phyloP scores from a whole-genome alignment of 306 rosid genomes.

The Cicer bijugum region DNA sequence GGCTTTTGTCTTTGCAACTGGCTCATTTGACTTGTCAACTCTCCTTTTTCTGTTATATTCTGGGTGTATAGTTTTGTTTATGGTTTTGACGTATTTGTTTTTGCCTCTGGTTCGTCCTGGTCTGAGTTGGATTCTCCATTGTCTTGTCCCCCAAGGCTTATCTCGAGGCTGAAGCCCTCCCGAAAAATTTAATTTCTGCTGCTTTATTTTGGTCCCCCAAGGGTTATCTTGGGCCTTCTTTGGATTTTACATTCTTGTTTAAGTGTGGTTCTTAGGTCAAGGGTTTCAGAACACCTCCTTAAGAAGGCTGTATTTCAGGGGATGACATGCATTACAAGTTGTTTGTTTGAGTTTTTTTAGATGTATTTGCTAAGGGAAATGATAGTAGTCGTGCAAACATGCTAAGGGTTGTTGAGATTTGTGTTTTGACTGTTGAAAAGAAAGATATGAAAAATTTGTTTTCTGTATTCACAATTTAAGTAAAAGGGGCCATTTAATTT shows the following conservation, averaged over 20 bases:
- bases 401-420: not conserved
- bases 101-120: not conserved
- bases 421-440: conserved; percentile 13
- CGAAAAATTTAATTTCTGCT: not conserved
- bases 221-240: no score
- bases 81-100: not conserved
- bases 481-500: not conserved
- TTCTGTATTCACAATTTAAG: conserved; percentile 23
- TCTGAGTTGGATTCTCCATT: not conserved
- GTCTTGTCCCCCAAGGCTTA: not conserved
- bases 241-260: not conserved
- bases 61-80: not conserved
- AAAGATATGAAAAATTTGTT: conserved; percentile 2
- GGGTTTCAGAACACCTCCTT: not conserved
- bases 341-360: not conserved
- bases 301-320: not conserved
- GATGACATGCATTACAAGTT: not conserved
- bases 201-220: no score
- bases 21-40: not conserved
- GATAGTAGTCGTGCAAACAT: not conserved
- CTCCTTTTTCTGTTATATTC: not conserved
- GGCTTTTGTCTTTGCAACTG: not conserved
- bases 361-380: not conserved
- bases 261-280: not conserved
- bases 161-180: not conserved